phyloP scores from a whole-genome alignment of 192 early-diverging fungal genomes.

The Linnemannia schmuckeri region DNA sequence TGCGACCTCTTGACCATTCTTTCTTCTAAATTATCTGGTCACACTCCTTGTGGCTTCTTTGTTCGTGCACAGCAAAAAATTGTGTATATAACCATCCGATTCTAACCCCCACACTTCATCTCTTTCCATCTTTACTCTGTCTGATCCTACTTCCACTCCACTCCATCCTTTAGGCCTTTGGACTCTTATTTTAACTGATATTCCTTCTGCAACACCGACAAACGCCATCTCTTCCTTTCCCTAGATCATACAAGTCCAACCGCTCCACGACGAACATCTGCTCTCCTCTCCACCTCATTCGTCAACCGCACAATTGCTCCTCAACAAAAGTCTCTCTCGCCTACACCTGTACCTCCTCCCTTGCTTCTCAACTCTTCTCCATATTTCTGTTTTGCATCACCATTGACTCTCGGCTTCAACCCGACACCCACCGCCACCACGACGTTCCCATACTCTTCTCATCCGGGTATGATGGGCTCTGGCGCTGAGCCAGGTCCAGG shows the following conservation, averaged over 20 bases:
- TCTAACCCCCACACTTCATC: not conserved
- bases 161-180: not conserved
- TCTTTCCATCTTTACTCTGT: not conserved
- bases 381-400: not conserved
- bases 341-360: not conserved
- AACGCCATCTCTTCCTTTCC: not conserved
- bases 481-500: slow-evolving; percentile 22
- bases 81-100: not conserved
- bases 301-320: not conserved
- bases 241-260: not conserved
- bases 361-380: not conserved
- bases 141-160: not conserved
- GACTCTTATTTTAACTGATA: not conserved
- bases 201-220: not conserved
- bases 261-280: not conserved
- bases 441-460: slow-evolving; percentile 14
- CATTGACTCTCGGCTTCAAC: not conserved
- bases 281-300: not conserved
- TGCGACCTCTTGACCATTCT: not conserved
- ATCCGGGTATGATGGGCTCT: slow-evolving; percentile 23
- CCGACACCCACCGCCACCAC: slow-evolving; percentile 10
- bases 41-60: not conserved
- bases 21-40: not conserved
- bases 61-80: not conserved
- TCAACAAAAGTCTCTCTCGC: not conserved